Base-by-base conservation (phyloP, 1,284 basidiomycete genomes). In the Lentinus polychrous region DNA sequence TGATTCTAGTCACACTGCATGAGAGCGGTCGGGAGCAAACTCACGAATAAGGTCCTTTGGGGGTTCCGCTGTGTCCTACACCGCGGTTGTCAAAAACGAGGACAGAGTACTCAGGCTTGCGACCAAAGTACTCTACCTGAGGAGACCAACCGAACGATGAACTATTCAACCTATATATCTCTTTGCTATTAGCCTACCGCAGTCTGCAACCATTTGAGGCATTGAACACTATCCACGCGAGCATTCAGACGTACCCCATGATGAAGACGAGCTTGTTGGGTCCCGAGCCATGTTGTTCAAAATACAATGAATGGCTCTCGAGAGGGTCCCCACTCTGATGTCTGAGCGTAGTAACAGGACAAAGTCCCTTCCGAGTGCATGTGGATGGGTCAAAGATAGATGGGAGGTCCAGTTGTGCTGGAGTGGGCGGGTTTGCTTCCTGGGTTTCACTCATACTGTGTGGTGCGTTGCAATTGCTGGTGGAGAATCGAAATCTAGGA, bases 51-150 rank as follows among this genome's bases (percentile, higher is more conserved):
- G 85, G 85, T 2, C 86, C 87, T 41, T 67, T 64, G 0, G 91
- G 89, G 17, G 78, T 72, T 17, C 76, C 79, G 42, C 83, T 86
- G 60, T 90, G 79, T 4, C 92, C 89, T 1, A 90, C 90, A 1
- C 92, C 92, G 33, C 91, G 76, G 60, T 95, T 94, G 63, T 95
- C 92, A 56, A 93, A 88, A 0, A 91, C 88, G 1, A 94, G 71
- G 6, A 81, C 70, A 0, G 81, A 80, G 52, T 84, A 77, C 39
- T 74, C 65, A 8, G 71, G 67, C 11, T 65, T 58, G 18, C 68
- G 62, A 11, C 68, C 71, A 53, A 87, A 86, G 56, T 83, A 66
- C 8, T 73, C 61, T 2, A 86, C 78, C 57, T 86, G 85, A 1
- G 67, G 60, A 1, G 64, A 60, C 86, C 85, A 89, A 1, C 73